Conservation (phyloP, 306 rosid genomes). For the Argentina anserina region DNA sequence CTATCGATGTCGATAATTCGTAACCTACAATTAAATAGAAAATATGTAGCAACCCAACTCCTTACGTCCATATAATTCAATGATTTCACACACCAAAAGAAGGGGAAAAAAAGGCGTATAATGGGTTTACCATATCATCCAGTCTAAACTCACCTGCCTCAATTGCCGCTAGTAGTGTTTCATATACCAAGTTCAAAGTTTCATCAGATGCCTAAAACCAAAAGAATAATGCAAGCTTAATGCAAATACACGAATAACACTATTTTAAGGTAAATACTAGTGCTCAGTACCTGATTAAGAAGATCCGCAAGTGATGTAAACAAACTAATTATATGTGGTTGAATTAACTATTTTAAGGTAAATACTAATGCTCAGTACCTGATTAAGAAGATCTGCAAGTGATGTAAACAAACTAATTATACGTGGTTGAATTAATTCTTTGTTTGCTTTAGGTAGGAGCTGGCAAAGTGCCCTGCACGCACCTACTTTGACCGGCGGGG, state of each 20-base stretch:
- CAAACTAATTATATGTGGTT: conserved; percentile 63
- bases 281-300: conserved; percentile 61
- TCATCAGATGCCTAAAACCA: conserved; percentile 83
- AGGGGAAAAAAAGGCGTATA: background rate
- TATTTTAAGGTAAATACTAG: conserved; percentile 19
- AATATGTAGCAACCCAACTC: conserved; percentile 21
- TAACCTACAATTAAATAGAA: conserved; percentile 44
- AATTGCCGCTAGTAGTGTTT: conserved; percentile 72
- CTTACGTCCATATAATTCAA: background rate
- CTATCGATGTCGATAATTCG: conserved; percentile 54
- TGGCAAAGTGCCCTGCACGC: conserved; percentile 85
- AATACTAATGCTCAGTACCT: conserved; percentile 39
- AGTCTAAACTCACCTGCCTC: conserved; percentile 63
- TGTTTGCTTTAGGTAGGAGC: conserved; percentile 78
- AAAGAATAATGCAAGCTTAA: conserved; percentile 26
- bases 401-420: conserved; percentile 76
- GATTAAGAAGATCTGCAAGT: conserved; percentile 74
- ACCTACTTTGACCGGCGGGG: conserved; percentile 89
- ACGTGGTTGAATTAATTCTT: conserved; percentile 55
- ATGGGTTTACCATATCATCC: background rate
- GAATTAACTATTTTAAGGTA: conserved; percentile 33
- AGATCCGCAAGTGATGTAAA: conserved; percentile 78
- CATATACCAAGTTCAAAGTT: conserved; percentile 86
- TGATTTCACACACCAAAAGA: background rate
- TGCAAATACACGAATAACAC: conserved; percentile 21